phyloP scores from a whole-genome alignment of 1,284 basidiomycete species.

The Fereydounia khargensis region DNA sequence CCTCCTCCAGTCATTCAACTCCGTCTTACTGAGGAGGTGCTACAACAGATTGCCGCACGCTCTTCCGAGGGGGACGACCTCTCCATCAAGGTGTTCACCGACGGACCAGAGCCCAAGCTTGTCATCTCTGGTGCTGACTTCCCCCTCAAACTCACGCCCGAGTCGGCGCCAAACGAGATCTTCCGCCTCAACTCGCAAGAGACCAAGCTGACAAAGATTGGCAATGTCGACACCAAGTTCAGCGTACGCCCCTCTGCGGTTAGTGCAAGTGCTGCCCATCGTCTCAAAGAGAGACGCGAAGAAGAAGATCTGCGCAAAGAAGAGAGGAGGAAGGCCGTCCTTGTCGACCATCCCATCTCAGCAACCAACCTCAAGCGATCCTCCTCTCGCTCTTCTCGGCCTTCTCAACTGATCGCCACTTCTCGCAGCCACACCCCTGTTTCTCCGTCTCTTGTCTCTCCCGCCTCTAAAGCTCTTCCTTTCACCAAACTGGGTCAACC shows the following conservation, averaged over 20 bases:
- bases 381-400: not conserved
- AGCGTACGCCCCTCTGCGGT: constrained; percentile 20
- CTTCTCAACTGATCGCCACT: too few species aligned
- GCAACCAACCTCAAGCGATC: not conserved
- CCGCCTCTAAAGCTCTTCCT: too few species aligned
- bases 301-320: constrained; percentile 31
- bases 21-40: constrained; percentile 2
- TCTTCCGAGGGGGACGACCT: not conserved
- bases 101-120: not conserved
- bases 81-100: too few species aligned
- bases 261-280: constrained; percentile 20
- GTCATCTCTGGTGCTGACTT: too few species aligned
- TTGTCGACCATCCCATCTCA: not conserved
- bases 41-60: not conserved
- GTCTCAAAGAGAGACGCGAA: constrained; percentile 31
- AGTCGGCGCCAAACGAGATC: constrained; percentile 20
- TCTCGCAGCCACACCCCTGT: too few species aligned
- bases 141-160: not conserved
- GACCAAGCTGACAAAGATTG: constrained; percentile 13
- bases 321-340: constrained; percentile 16
- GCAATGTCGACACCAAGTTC: constrained; percentile 19
- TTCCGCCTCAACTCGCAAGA: constrained; percentile 25
- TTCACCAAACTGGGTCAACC: not conserved
- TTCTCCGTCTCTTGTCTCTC: too few species aligned
- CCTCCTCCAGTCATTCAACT: constrained; percentile 1